These are phyloP conservation scores for Dothidotthia symphoricarpi DNA, from an alignment of 2,329 filamentous ascomycete genomes.

Conservation along the genomic window DNA sequence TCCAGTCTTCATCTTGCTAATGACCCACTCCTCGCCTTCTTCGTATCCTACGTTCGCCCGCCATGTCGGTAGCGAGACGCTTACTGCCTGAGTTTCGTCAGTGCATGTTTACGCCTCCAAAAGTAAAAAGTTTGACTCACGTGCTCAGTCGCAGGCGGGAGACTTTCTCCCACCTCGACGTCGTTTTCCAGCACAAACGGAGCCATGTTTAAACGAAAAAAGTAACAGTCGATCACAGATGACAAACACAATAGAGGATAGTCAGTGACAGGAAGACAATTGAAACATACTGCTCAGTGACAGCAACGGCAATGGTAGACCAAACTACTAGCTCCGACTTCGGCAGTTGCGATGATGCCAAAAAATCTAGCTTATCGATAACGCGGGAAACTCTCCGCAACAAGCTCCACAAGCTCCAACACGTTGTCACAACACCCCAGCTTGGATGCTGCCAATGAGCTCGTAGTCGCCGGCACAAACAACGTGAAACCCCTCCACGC, in stretches of 20 bases:
- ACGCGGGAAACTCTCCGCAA: constrained; percentile 3
- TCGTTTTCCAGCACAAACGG: constrained; percentile 33
- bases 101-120: constrained; percentile 3
- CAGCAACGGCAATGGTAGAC: constrained; percentile 12
- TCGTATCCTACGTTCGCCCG: constrained; percentile 87
- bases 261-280: not conserved
- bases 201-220: constrained; percentile 19
- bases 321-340: constrained; percentile 31
- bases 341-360: constrained; percentile 22
- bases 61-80: constrained; percentile 95
- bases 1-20: constrained; percentile 79
- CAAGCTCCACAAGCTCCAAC: constrained; percentile 2
- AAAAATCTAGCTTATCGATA: constrained; percentile 39
- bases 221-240: not conserved
- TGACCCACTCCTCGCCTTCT: constrained; percentile 84
- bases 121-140: constrained; percentile 30
- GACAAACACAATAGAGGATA: too few relatives aligned
- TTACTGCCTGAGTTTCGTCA: constrained; percentile 69
- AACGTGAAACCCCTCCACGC: too few relatives aligned
- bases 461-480: too few relatives aligned
- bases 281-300: constrained; percentile 11
- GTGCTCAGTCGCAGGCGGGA: constrained; percentile 42
- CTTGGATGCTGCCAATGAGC: not conserved
- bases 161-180: constrained; percentile 40
- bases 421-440: constrained; percentile 1